phyloP scores from a whole-genome alignment of 1,284 basidiomycete species.

The Cryptococcus wingfieldii region DNA sequence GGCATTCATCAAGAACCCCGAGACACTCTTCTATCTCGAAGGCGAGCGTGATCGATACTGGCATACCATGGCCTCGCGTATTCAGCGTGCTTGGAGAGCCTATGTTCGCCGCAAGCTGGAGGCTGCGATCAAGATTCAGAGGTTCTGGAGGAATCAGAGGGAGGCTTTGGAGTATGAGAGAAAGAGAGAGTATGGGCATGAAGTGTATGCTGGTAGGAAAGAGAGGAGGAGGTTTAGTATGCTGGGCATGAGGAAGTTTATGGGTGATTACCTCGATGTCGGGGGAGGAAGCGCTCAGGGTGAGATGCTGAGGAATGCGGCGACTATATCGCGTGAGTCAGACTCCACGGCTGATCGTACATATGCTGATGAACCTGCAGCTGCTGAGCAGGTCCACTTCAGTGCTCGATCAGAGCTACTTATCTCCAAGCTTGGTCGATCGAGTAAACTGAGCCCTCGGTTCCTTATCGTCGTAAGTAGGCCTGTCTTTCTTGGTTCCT shows the following conservation, averaged over 20 bases:
- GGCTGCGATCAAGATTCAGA: conserved; percentile 89
- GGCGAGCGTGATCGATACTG: conserved; percentile 99
- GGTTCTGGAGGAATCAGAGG: conserved; percentile 99
- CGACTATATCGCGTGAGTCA: conserved; percentile 66
- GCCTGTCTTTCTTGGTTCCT: background rate
- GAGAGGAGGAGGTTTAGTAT: conserved; percentile 91
- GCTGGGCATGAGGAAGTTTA: conserved; percentile 88
- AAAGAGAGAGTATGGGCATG: conserved; percentile 88
- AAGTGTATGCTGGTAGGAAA: conserved; percentile 84
- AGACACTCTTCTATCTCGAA: conserved; percentile 96
- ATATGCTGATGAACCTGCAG: conserved; percentile 2
- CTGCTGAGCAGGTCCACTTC: conserved; percentile 75
- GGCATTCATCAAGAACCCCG: conserved; percentile 99
- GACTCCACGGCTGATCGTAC: background rate
- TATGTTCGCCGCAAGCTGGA: conserved; percentile 94
- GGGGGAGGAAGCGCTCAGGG: conserved; percentile 77
- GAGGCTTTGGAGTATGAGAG: conserved; percentile 84
- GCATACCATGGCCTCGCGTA: conserved; percentile 98
- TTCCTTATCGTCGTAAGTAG: conserved; percentile 77
- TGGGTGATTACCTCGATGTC: conserved; percentile 94
- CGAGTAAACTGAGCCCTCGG: conserved; percentile 87
- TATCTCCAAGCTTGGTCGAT: conserved; percentile 79
- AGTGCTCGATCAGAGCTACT: conserved; percentile 80
- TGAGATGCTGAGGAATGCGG: conserved; percentile 68
- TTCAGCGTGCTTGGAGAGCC: conserved; percentile 94